phyloP scores from a whole-genome alignment of 2,329 filamentous ascomycete genomes.

The Davidsoniella virescens region DNA sequence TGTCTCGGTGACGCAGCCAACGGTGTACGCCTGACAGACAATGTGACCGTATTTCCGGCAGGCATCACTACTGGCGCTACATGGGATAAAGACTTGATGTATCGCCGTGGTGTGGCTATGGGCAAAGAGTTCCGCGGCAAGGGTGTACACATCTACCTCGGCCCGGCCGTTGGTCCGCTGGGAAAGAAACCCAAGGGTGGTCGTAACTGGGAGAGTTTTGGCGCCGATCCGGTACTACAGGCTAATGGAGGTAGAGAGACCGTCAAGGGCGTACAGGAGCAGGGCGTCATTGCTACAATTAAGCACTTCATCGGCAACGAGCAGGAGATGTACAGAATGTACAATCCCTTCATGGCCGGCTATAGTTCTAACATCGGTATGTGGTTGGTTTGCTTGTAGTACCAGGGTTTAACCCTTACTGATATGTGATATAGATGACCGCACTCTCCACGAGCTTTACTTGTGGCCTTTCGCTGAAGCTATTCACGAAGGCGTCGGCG shows the following conservation, averaged over 20 bases:
- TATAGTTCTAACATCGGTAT: slow-evolving; percentile 62
- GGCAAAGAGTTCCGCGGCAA: slow-evolving; percentile 59
- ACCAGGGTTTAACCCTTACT: neutral
- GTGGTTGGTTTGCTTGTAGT: slow-evolving; percentile 9
- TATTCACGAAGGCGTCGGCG: slow-evolving; percentile 63
- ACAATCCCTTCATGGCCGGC: slow-evolving; percentile 32
- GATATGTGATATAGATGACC: slow-evolving; percentile 33
- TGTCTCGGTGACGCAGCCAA: slow-evolving; percentile 57
- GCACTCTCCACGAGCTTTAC: slow-evolving; percentile 60
- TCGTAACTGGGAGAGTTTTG: slow-evolving; percentile 63
- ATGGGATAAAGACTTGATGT: slow-evolving; percentile 57
- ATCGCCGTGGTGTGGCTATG: slow-evolving; percentile 48
- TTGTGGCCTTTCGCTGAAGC: slow-evolving; percentile 75
- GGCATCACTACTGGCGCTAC: slow-evolving; percentile 66
- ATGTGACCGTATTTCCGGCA: slow-evolving; percentile 60
- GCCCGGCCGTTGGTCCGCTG: slow-evolving; percentile 53
- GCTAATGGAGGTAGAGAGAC: slow-evolving; percentile 63
- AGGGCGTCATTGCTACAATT: slow-evolving; percentile 39
- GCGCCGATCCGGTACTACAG: slow-evolving; percentile 54
- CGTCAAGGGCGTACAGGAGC: slow-evolving; percentile 51
- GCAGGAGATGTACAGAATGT: slow-evolving; percentile 49
- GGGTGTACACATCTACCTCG: slow-evolving; percentile 54
- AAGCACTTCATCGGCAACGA: slow-evolving; percentile 41
- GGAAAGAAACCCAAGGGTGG: slow-evolving; percentile 58
- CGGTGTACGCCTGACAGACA: slow-evolving; percentile 56